phyloP scores from a whole-genome alignment of 1,139 yeast species.

The Pichia sp. region DNA sequence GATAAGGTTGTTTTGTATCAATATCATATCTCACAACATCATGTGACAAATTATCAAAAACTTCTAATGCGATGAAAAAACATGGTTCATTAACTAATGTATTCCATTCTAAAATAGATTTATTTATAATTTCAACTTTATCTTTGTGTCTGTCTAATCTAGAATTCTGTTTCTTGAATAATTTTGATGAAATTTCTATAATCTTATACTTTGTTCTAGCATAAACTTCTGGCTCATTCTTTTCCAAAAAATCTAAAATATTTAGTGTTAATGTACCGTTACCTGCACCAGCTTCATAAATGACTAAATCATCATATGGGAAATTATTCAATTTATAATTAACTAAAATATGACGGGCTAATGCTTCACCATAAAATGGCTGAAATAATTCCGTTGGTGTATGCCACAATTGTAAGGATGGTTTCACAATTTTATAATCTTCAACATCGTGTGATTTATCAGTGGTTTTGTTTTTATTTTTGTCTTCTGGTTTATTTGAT shows the following conservation, averaged over 20 bases:
- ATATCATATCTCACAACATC: slow-evolving; percentile 76
- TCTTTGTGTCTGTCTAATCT: slow-evolving; percentile 34
- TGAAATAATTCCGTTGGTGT: slow-evolving; percentile 83
- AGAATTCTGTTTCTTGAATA: slow-evolving; percentile 55
- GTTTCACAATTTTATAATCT: slow-evolving; percentile 27
- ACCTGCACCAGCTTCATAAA: slow-evolving; percentile 90
- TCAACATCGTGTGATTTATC: slow-evolving; percentile 8
- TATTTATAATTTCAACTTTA: slow-evolving; percentile 62
- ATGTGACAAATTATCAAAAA: slow-evolving; percentile 80
- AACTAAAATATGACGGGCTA: slow-evolving; percentile 68
- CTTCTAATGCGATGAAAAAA: slow-evolving; percentile 76
- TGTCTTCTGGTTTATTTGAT: background rate
- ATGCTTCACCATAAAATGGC: slow-evolving; percentile 79
- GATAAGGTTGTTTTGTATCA: slow-evolving; percentile 59
- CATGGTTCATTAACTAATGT: slow-evolving; percentile 61
- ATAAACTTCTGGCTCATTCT: slow-evolving; percentile 67
- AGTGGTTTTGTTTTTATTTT: slow-evolving; percentile 1
- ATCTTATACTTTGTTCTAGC: slow-evolving; percentile 61
- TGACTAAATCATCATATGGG: slow-evolving; percentile 61
- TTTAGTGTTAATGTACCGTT: slow-evolving; percentile 83
- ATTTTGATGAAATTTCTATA: slow-evolving; percentile 66
- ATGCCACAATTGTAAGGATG: slow-evolving; percentile 74
- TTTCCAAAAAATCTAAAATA: slow-evolving; percentile 60
- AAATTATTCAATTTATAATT: slow-evolving; percentile 61
- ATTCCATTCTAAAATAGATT: slow-evolving; percentile 75